These are phyloP conservation scores for Sporothrix schenckii DNA, from an alignment of 2,329 filamentous ascomycete species.

Conservation along the genomic window DNA sequence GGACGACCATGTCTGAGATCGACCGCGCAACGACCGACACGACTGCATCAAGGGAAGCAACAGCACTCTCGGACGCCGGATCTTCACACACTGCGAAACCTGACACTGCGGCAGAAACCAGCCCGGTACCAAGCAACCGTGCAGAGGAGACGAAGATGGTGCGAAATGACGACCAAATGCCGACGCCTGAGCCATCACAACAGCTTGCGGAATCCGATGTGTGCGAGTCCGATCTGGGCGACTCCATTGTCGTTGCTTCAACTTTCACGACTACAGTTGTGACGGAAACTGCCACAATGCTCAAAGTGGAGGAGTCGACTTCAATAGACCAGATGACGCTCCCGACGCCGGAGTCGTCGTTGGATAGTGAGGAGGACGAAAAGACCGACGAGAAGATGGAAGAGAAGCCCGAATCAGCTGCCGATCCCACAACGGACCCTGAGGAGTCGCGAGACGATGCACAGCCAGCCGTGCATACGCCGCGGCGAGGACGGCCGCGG, in stretches of 20 bases:
- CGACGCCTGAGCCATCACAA: slow-evolving; percentile 31
- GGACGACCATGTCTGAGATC: slow-evolving; percentile 39
- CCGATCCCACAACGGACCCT: not conserved
- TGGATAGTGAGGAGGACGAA: slow-evolving; percentile 28
- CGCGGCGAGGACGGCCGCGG: slow-evolving; percentile 22
- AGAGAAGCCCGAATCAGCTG: not conserved
- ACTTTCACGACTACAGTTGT: slow-evolving; percentile 15
- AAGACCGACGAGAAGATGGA: slow-evolving; percentile 5
- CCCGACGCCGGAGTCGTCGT: slow-evolving; percentile 32
- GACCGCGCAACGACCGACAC: not conserved
- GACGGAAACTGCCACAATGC: slow-evolving; percentile 9
- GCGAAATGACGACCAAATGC: slow-evolving; percentile 25
- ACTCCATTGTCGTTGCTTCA: slow-evolving; percentile 16
- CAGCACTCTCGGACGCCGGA: not conserved
- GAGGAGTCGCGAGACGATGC: not conserved
- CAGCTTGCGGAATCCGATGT: slow-evolving; percentile 18
- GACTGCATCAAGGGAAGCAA: not conserved
- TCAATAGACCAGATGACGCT: not conserved
- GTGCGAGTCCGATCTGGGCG: slow-evolving; percentile 12
- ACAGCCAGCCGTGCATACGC: not conserved
- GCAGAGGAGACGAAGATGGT: slow-evolving; percentile 23
- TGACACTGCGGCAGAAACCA: slow-evolving; percentile 34
- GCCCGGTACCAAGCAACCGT: slow-evolving; percentile 43
- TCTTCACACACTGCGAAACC: not conserved
- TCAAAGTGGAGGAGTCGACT: slow-evolving; percentile 19